These are phyloP conservation scores for Anthracocystis walkeri DNA, from an alignment of 1,284 basidiomycete genomes.

Conservation along the genomic window DNA sequence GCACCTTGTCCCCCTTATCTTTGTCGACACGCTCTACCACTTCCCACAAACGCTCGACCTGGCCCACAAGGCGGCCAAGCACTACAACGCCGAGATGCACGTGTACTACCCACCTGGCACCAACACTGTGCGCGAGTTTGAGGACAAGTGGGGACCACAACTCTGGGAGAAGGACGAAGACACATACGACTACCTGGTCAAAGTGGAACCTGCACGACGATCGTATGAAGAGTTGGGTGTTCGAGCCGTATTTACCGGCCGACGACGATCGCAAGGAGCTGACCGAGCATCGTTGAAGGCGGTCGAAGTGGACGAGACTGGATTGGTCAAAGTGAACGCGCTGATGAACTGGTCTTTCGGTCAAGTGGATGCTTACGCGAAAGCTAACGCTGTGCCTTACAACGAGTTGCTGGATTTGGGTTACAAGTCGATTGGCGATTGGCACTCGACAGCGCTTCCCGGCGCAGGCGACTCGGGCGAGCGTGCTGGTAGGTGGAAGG, in stretches of 20 bases:
- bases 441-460: slow-evolving; percentile 85
- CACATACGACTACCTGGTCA: slow-evolving; percentile 91
- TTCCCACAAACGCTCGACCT: slow-evolving; percentile 92
- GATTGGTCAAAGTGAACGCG: slow-evolving; percentile 94
- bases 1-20: slow-evolving; percentile 69
- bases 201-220: slow-evolving; percentile 92
- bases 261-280: slow-evolving; percentile 89
- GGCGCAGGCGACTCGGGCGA: slow-evolving; percentile 76
- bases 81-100: slow-evolving; percentile 80
- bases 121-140: slow-evolving; percentile 80
- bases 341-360: slow-evolving; percentile 89
- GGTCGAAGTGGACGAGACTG: slow-evolving; percentile 90
- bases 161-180: slow-evolving; percentile 91
- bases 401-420: slow-evolving; percentile 90
- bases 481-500: slow-evolving; percentile 90
- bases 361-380: slow-evolving; percentile 87
- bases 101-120: slow-evolving; percentile 84
- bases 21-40: slow-evolving; percentile 90
- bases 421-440: slow-evolving; percentile 94
- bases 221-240: slow-evolving; percentile 87
- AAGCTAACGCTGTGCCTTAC: slow-evolving; percentile 84
- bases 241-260: slow-evolving; percentile 90
- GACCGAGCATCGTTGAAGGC: slow-evolving; percentile 85
- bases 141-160: slow-evolving; percentile 81
- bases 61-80: slow-evolving; percentile 81